Evolutionary conservation across 306 rosid species (phyloP), one percentile per base, ranked within the genome.

Genomic region (Chamaecrista fasciculata): DNA sequence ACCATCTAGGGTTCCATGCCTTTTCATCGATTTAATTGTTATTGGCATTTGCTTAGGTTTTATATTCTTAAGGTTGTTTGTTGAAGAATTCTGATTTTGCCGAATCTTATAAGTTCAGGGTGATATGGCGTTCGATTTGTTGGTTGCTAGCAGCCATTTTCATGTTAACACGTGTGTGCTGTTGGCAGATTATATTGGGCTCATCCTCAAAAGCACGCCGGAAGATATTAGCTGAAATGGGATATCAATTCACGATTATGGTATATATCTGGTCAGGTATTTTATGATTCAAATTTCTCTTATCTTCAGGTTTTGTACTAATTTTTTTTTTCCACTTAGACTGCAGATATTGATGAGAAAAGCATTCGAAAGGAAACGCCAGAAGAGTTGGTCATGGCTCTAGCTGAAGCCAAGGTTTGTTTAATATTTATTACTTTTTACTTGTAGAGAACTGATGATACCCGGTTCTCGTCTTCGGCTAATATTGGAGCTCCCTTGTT

Each of bases 341-440:
- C 92, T 53, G 99, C 99, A 26, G 99, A 95, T 76, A 95, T 91
- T 72, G 99, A 95, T 36, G 96, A 95, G 70, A 95, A 95, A 76
- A 71, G 81, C 72, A 95, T 91, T 73, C 85, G 99, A 49, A 91
- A 75, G 77, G 96, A 85, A 56, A 84, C 79, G 42, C 97, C 97
- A 2, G 92, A 91, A 70, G 96, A 91, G 29, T 74, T 95, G 73
- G 99, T 95, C 63, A 73, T 91, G 89, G 92, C 96, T 74, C 86
- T 95, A 40, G 97, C 97, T 1, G 88, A 91, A 76, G 97, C 97
- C 28, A 95, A 95, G 99, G 99, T 89, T 31, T 26, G 73, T 52
- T 40, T 75, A 58, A 40, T 48, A 20, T 26, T 20, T 58, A 1
- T 62, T 50, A 18, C 9, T n/a, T 6, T 36, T 47, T 14, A 19